Conservation (phyloP, 192 early-diverging fungal species). For the Diversispora epigaea region DNA sequence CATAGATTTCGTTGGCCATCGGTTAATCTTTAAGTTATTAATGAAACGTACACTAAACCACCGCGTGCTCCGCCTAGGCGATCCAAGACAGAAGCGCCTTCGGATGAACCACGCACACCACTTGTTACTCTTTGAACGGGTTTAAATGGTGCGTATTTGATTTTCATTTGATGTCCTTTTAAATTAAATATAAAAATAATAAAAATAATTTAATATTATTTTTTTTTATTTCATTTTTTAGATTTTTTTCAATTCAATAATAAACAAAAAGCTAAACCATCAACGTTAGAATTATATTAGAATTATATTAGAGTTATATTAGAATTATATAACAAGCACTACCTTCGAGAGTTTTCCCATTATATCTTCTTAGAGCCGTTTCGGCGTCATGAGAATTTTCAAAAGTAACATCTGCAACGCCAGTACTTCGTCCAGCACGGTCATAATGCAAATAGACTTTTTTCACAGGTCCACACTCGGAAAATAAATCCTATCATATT, state of each 20-base stretch:
- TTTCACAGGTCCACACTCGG: conserved; percentile 49
- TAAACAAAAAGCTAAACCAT: not conserved
- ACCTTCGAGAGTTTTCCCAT: conserved; percentile 57
- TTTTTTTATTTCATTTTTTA: too few species aligned
- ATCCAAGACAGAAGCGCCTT: conserved; percentile 23
- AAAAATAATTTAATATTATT: not conserved
- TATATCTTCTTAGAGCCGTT: conserved; percentile 48
- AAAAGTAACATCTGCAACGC: conserved; percentile 50
- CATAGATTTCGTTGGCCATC: not conserved
- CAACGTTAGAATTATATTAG: not conserved
- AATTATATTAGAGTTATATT: not conserved
- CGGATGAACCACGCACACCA: not conserved
- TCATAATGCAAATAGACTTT: conserved; percentile 46
- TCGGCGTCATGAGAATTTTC: conserved; percentile 43
- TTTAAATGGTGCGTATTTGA: conserved; percentile 25
- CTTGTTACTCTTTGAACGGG: not conserved
- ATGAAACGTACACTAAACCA: conserved; percentile 13
- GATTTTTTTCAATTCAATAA: too few species aligned
- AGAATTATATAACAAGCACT: not conserved
- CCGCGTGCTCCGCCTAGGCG: conserved; percentile 15
- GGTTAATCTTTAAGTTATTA: not conserved
- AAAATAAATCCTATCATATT: conserved; percentile 49
- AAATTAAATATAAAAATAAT: not conserved
- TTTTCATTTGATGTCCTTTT: conserved; percentile 25
- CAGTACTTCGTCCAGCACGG: conserved; percentile 54